Base-by-base conservation (phyloP, 2,329 filamentous ascomycete genomes). In the Trichoderma simmonsii region DNA sequence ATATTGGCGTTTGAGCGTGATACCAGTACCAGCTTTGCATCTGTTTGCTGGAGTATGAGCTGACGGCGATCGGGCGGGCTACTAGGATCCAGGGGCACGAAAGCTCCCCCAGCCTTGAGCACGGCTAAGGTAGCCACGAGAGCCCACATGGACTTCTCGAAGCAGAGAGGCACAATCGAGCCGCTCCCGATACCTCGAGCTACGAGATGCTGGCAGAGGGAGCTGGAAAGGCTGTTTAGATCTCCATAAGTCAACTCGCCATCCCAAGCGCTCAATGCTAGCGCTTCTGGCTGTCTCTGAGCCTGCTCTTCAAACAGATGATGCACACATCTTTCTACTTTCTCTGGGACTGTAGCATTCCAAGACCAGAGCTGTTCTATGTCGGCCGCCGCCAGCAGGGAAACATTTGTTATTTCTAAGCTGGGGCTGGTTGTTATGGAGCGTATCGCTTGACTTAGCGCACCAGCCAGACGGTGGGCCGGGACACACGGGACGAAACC, bases 171-270 rank as follows among this genome's bases (percentile, higher is more conserved):
- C 30, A 70, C 56, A 11, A 70, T 18, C 24, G 51, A 21, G 11
- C 21, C 66, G 7, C 32, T 32, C 4, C 36, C 56, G 4, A 75
- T 54, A 32, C 69, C 73, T 7, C 69, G 21, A 9, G 66, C 6
- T 12, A 71, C 12, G 4, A 77, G 70, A 9, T 59, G 15, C 18
- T 24, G 36, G 1, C 71, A 71, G 2, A 77, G 57, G 3, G 11
- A 5, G 1, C n/a, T 61, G 0, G 75, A 62, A 4, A 73, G 30
- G 0, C 4, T 30, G 11, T 73, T 64, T 2, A 77, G 66, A 9
- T 77, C 69, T 0, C 9, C 36, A 14, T 76, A 71, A 18, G 61
- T 73, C 5, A 67, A 32, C 5, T 51, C 3, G 15, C 59, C 60
- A 63, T 70, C 66, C 60, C 67, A 67, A 14, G 61, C 66, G 36